phyloP scores from a whole-genome alignment of 495 filamentous ascomycete genomes.

The Aspergillus baeticus region DNA sequence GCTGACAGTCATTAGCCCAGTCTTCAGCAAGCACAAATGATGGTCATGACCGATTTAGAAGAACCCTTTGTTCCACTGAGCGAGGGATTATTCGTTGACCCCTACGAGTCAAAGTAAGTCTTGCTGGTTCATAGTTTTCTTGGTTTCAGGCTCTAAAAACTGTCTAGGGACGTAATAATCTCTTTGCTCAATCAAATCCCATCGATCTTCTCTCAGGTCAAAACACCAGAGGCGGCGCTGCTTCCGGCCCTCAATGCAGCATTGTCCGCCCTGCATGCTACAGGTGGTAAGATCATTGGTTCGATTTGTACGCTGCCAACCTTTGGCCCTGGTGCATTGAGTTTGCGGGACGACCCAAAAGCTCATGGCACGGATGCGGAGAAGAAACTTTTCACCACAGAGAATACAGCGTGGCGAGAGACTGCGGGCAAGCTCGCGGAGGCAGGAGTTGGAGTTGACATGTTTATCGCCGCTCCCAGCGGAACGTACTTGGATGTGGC shows the following conservation, averaged over 20 bases:
- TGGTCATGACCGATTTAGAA: slow-evolving; percentile 97
- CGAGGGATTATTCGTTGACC: slow-evolving; percentile 92
- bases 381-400: slow-evolving; percentile 87
- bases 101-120: slow-evolving; percentile 79
- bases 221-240: slow-evolving; percentile 84
- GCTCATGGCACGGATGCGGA: slow-evolving; percentile 84
- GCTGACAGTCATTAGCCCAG: slow-evolving; percentile 52
- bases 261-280: slow-evolving; percentile 73
- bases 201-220: slow-evolving; percentile 77
- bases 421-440: slow-evolving; percentile 84
- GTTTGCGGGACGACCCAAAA: slow-evolving; percentile 84
- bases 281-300: slow-evolving; percentile 91
- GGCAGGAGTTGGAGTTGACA: slow-evolving; percentile 82
- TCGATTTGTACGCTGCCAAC: slow-evolving; percentile 81
- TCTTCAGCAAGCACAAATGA: slow-evolving; percentile 91
- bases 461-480: slow-evolving; percentile 88
- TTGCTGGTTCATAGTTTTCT: background rate
- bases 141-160: background rate
- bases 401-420: slow-evolving; percentile 82
- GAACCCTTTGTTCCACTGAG: slow-evolving; percentile 94
- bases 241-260: slow-evolving; percentile 81
- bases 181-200: slow-evolving; percentile 80
- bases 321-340: slow-evolving; percentile 81
- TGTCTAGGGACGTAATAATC: slow-evolving; percentile 68
- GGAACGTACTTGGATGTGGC: slow-evolving; percentile 93